A percentile compares a stretch with the other conserved stretches of the same genome.
phyloP scores from a whole-genome alignment of 495 filamentous ascomycete species.

The Trichocladium antarcticum region DNA sequence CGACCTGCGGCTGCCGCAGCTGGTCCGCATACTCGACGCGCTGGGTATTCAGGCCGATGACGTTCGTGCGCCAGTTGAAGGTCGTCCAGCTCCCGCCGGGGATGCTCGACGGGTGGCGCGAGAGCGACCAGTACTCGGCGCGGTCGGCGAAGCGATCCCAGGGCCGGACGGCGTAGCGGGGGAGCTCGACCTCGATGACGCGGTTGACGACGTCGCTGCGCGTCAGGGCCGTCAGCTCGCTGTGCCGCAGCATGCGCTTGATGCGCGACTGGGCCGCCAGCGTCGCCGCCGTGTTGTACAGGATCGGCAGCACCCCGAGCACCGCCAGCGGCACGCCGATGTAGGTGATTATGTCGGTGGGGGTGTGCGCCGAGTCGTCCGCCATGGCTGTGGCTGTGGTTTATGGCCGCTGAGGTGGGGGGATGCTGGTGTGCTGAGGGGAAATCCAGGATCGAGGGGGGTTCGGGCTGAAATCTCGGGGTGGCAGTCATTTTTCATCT shows the following conservation, averaged over 20 bases:
- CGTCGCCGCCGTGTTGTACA: conserved; percentile 48
- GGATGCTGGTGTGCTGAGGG: too few species aligned
- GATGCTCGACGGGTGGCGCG: conserved; percentile 36
- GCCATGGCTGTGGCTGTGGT: too few species aligned
- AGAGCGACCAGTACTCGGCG: conserved; percentile 46
- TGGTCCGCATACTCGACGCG: conserved; percentile 55
- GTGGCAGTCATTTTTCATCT: too few species aligned
- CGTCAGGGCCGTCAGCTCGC: conserved; percentile 45
- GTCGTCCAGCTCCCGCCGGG: conserved; percentile 52
- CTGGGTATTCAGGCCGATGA: conserved; percentile 49
- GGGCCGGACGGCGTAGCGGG: conserved; percentile 50
- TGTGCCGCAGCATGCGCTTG: conserved; percentile 43
- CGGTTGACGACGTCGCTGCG: conserved; percentile 52
- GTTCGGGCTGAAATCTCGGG: too few species aligned
- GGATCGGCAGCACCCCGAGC: conserved; percentile 54
- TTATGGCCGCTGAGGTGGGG: too few species aligned
- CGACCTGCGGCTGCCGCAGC: conserved; percentile 52
- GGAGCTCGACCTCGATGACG: conserved; percentile 55
- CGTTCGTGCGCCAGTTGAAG: conserved; percentile 52
- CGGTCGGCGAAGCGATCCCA: conserved; percentile 42
- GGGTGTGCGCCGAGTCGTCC: too few species aligned
- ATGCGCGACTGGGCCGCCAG: conserved; percentile 47
- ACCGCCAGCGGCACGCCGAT: conserved; percentile 56
- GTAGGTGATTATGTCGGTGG: conserved; percentile 39
- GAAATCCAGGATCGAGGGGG: too few species aligned